These are phyloP conservation scores for Colletotrichum sidae DNA, from an alignment of 2,329 filamentous ascomycete genomes.

Conservation along the genomic window DNA sequence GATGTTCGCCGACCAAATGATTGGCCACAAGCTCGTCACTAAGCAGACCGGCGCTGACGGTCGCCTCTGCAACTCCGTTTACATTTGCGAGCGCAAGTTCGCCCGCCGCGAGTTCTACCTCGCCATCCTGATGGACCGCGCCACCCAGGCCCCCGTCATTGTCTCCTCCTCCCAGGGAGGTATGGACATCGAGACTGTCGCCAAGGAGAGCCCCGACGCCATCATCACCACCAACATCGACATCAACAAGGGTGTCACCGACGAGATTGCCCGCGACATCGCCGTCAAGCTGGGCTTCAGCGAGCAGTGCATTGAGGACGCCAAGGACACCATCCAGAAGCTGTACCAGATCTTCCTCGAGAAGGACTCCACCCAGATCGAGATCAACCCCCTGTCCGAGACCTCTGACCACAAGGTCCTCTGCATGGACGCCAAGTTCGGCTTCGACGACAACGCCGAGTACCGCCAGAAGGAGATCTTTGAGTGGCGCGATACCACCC, in stretches of 20 bases:
- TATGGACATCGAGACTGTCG: constrained; percentile 99
- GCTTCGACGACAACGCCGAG: constrained; percentile 98
- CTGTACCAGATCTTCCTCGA: constrained; percentile 99
- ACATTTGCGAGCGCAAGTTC: constrained; percentile 99
- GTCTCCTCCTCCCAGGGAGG: constrained; percentile 98
- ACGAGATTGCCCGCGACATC: constrained; percentile 92
- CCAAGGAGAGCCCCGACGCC: constrained; percentile 96
- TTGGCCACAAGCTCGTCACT: constrained; percentile 99
- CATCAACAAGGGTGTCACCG: constrained; percentile 94
- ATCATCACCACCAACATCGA: constrained; percentile 95
- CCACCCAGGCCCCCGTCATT: constrained; percentile 90
- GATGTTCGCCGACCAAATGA: constrained; percentile 99
- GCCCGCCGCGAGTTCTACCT: constrained; percentile 99
- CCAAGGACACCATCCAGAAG: constrained; percentile 97
- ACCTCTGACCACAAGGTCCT: constrained; percentile 98
- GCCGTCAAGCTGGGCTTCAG: constrained; percentile 95
- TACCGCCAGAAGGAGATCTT: constrained; percentile 99
- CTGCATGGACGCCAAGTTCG: constrained; percentile 99
- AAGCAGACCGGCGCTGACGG: constrained; percentile 97
- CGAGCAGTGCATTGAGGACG: constrained; percentile 95
- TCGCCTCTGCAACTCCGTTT: constrained; percentile 95
- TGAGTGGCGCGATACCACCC: constrained; percentile 89
- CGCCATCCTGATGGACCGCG: constrained; percentile 97
- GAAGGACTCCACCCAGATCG: constrained; percentile 98
- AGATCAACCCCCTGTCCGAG: constrained; percentile 99